A percentile compares a stretch with the other conserved stretches of the same genome.
These are phyloP conservation scores for Tolypocladium amazonense DNA, from an alignment of 2,329 filamentous ascomycete genomes.

Conservation along the genomic window DNA sequence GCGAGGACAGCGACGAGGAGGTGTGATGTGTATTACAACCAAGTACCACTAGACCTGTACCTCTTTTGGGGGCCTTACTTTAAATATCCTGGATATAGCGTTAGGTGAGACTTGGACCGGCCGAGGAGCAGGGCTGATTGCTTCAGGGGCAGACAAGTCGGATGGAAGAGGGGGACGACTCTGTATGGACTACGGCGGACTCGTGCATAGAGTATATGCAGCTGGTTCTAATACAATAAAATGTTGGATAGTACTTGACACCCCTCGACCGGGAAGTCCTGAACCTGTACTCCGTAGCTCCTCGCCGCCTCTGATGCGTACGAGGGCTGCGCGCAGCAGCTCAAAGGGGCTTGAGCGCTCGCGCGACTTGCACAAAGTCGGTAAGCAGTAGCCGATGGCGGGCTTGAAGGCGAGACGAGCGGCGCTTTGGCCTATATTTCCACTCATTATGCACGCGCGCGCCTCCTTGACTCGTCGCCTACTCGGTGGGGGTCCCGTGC, in stretches of 20 bases:
- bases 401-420: not conserved
- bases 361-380: not conserved
- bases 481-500: no score
- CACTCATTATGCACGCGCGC: not conserved
- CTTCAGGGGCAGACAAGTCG: not conserved
- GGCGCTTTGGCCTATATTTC: not conserved
- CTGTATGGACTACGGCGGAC: not conserved
- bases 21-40: slow-evolving; percentile 27
- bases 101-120: not conserved
- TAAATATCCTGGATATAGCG: slow-evolving; percentile 1
- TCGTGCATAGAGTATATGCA: not conserved
- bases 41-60: not conserved
- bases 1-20: slow-evolving; percentile 89
- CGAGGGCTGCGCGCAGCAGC: not conserved
- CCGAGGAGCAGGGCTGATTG: not conserved
- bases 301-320: not conserved
- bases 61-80: not conserved
- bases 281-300: not conserved
- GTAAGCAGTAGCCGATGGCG: not conserved
- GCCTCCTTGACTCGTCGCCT: not conserved
- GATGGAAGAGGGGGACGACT: not conserved
- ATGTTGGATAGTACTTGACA: not conserved
- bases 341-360: not conserved
- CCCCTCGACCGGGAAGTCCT: not conserved
- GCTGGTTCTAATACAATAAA: not conserved